Evolutionary conservation across 768 basidiomycete species (phyloP).

Genomic region (Tylopilus rubrobrunneus): DNA sequence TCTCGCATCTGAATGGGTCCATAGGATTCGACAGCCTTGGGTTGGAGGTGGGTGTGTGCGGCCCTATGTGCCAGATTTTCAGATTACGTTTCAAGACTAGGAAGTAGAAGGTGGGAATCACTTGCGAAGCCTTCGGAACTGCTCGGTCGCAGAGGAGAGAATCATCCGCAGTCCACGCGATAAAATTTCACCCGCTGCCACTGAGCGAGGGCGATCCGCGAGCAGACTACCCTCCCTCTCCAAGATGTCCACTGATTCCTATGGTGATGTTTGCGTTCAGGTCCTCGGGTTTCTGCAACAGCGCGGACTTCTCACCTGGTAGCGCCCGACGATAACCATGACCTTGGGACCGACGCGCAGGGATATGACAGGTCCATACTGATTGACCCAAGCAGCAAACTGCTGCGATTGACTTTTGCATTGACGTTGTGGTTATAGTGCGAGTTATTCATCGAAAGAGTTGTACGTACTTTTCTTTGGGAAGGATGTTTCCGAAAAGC

Average conservation of each 20-base stretch:
- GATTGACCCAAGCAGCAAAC: slow-evolving; percentile 56
- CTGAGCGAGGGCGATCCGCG: slow-evolving; percentile 52
- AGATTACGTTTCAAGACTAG: neutral
- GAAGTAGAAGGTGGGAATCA: slow-evolving; percentile 18
- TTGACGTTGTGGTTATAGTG: neutral
- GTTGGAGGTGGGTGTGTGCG: slow-evolving; percentile 55
- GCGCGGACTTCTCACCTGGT: slow-evolving; percentile 31
- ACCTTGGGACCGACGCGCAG: slow-evolving; percentile 43
- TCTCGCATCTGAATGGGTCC: slow-evolving; percentile 43
- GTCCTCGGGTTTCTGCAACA: neutral
- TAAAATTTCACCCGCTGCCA: slow-evolving; percentile 57
- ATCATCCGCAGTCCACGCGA: slow-evolving; percentile 57
- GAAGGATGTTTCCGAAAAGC: slow-evolving; percentile 30
- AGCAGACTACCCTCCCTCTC: slow-evolving; percentile 58
- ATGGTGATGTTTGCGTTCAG: neutral
- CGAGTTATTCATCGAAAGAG: neutral
- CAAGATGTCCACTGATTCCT: slow-evolving; percentile 64
- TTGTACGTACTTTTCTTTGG: slow-evolving; percentile 23
- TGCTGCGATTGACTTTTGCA: slow-evolving; percentile 29
- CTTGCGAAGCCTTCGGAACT: slow-evolving; percentile 60
- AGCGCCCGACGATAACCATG: slow-evolving; percentile 33
- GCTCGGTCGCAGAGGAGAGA: slow-evolving; percentile 52
- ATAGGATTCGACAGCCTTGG: slow-evolving; percentile 48
- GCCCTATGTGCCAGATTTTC: slow-evolving; percentile 34
- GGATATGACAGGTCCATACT: slow-evolving; percentile 60